phyloP scores from a whole-genome alignment of 2,329 filamentous ascomycete species.

The Alternaria sp. region DNA sequence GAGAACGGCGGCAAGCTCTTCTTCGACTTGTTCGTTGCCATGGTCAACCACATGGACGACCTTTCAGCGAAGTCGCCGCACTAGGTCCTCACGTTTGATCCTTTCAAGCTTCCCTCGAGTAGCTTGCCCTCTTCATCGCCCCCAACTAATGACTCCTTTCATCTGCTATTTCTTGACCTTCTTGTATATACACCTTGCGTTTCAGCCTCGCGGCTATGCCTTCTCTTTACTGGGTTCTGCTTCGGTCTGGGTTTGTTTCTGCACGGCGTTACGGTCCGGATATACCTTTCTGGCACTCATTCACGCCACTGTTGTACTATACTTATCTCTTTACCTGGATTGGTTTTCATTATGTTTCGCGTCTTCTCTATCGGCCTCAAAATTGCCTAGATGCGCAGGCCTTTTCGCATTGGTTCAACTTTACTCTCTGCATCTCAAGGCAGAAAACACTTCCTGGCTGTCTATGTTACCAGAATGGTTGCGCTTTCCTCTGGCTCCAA shows the following conservation, averaged over 20 bases:
- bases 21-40: slow-evolving; percentile 91
- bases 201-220: slow-evolving; percentile 5
- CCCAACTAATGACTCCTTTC: background rate
- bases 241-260: background rate
- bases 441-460: background rate
- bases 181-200: slow-evolving; percentile 6
- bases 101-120: slow-evolving; percentile 5
- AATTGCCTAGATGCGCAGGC: background rate
- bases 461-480: background rate
- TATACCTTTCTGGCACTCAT: background rate
- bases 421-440: background rate
- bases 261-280: background rate
- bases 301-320: slow-evolving; percentile 1
- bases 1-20: slow-evolving; percentile 84
- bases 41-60: slow-evolving; percentile 80
- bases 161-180: background rate
- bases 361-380: background rate
- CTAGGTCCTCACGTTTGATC: slow-evolving; percentile 21
- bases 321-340: background rate
- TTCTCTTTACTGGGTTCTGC: background rate
- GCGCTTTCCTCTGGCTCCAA: background rate
- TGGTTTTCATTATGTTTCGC: background rate
- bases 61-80: slow-evolving; percentile 38
- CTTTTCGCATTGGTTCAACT: background rate
- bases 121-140: slow-evolving; percentile 22